These are phyloP conservation scores for Chondrostereum purpureum DNA, from an alignment of 1,284 basidiomycete species.

Conservation along the genomic window DNA sequence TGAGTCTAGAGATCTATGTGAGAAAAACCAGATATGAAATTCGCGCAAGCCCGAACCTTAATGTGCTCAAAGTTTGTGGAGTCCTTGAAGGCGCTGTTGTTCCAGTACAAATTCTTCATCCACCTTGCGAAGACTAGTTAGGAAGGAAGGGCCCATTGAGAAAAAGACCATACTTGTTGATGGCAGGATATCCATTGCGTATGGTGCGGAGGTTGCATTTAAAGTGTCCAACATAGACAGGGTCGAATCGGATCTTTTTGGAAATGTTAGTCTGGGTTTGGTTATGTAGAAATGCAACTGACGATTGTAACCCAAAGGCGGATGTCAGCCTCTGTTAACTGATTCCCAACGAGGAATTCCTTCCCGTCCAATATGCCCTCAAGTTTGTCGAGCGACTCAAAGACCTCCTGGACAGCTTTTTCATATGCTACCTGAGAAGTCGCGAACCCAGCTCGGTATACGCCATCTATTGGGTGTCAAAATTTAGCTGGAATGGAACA, in stretches of 20 bases:
- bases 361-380: constrained; percentile 76
- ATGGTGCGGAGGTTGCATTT: constrained; percentile 88
- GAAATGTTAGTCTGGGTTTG: neutral
- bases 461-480: constrained; percentile 50
- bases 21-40: neutral
- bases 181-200: constrained; percentile 73
- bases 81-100: constrained; percentile 79
- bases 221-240: constrained; percentile 89
- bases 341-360: constrained; percentile 77
- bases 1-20: constrained; percentile 76
- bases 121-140: constrained; percentile 39
- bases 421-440: constrained; percentile 79
- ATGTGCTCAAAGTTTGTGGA: constrained; percentile 76
- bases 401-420: constrained; percentile 64
- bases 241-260: constrained; percentile 57
- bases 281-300: constrained; percentile 23
- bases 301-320: constrained; percentile 90
- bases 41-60: neutral
- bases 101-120: constrained; percentile 91
- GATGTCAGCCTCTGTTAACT: constrained; percentile 88
- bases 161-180: constrained; percentile 50
- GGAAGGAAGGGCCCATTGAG: neutral
- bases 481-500: neutral
- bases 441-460: constrained; percentile 91
- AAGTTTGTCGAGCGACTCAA: constrained; percentile 73